Evolutionary conservation across 169 alveolate species (phyloP), one percentile per base, ranked within the genome.

Genomic region (Plasmodium gallinaceum): DNA sequence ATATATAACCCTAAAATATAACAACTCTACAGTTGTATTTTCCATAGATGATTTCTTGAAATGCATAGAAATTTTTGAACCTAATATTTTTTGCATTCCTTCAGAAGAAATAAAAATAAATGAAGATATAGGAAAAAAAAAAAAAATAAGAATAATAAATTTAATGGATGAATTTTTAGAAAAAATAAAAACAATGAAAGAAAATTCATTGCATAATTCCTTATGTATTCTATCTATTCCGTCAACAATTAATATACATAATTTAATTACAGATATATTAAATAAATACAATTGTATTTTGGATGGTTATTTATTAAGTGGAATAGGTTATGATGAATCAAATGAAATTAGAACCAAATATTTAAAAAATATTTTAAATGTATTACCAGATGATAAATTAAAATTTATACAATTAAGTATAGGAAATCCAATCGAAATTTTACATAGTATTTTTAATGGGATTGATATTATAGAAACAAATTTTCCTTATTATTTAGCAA

Each of bases 341-440:
- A 70, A 69, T 26, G 65, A 83, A 68, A 62, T 42, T 7, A 51
- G 91, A 42, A 68, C 91, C 32, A 54, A 7, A 20, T 61, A 52
- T 83, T 52, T 83, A 26, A 52, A 68, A 5, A 70, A 57, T 60
- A 62, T 68, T 58, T 57, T 80, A 73, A 39, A 60, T 18, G 62
- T 52, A 7, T 42, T 65, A 24, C 87, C 74, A 20, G 64, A 46
- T 7, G 45, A 92, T n/a, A 90, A 89, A 83, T 80, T 89, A 18
- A 88, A 91, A 71, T 46, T 92, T 46, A 78, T 92, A 48, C 95
- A 92, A 74, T 74, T 92, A 10, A 60, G 80, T 37, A 52, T 45
- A 10, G 95, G 95, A 14, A 74, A 78, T n/a, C 92, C 93, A n/a
- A 51, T 88, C 37, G 94, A 92, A 73, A 68, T 92, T 70, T 51